phyloP scores from a whole-genome alignment of 164 flowering plant genomes.

The Warburgia ugandensis region DNA sequence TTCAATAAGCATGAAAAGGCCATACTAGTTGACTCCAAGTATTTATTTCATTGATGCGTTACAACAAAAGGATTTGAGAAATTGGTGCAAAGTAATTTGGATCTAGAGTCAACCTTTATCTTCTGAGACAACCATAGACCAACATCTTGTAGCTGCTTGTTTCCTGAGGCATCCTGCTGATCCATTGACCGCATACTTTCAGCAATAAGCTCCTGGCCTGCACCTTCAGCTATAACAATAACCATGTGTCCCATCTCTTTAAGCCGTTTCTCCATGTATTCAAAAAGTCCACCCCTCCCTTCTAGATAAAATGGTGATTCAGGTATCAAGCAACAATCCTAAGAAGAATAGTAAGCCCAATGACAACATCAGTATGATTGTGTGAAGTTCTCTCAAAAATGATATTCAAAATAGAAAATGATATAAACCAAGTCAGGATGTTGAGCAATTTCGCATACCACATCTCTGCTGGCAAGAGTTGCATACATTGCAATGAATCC shows the following conservation, averaged over 20 bases:
- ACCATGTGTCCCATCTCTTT: conserved; percentile 61
- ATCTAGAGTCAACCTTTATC: conserved; percentile 42
- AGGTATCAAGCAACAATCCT: conserved; percentile 64
- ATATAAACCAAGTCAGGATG: background rate
- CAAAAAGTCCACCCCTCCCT: conserved; percentile 52
- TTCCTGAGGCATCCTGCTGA: conserved; percentile 76
- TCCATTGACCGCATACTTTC: conserved; percentile 27
- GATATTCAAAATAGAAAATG: background rate
- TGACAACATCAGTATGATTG: background rate
- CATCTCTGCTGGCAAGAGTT: conserved; percentile 73
- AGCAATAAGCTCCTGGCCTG: conserved; percentile 50
- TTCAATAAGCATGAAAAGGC: too few species aligned
- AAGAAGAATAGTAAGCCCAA: background rate
- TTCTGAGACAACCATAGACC: conserved; percentile 71
- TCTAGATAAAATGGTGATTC: conserved; percentile 58
- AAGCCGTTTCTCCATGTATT: conserved; percentile 37
- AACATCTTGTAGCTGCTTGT: conserved; percentile 64
- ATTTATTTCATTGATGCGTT: too few species aligned
- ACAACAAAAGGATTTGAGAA: too few species aligned
- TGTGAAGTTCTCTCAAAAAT: too few species aligned
- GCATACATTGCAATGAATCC: conserved; percentile 75
- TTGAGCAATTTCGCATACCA: conserved; percentile 17
- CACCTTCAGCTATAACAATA: conserved; percentile 60
- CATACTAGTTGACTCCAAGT: too few species aligned
- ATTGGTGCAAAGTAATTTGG: too few species aligned